A percentile compares a stretch with the other conserved stretches of the same genome.
Evolutionary conservation across 179 eudicot genomes (phyloP).

Genomic region (Heliamphora pulchella): DNA sequence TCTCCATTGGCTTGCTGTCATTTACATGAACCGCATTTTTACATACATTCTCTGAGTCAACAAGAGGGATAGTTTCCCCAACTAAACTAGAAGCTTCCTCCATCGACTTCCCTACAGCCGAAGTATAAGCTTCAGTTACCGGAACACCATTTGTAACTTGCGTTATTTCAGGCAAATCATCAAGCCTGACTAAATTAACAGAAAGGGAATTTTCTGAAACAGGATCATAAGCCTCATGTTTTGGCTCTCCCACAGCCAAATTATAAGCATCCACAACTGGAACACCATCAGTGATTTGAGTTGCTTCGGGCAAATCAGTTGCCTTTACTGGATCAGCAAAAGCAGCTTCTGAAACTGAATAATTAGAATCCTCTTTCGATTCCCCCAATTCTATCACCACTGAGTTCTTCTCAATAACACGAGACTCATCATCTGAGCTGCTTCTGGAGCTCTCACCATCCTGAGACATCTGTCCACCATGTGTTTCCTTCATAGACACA

Average conservation of each 20-base stretch:
- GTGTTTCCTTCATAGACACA: conserved; percentile 22
- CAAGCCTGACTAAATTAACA: conserved; percentile 11
- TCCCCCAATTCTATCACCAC: conserved; percentile 27
- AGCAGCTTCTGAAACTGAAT: conserved; percentile 15
- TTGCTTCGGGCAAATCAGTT: conserved; percentile 23
- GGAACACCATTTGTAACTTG: not conserved
- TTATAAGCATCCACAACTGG: conserved; percentile 6
- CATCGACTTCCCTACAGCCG: conserved; percentile 1
- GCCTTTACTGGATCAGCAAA: conserved; percentile 22
- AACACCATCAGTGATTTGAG: conserved; percentile 18
- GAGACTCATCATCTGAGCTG: conserved; percentile 56
- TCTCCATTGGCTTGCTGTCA: conserved; percentile 24
- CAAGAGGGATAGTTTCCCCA: conserved; percentile 28
- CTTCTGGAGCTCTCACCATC: conserved; percentile 32
- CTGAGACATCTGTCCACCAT: conserved; percentile 19
- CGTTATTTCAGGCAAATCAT: conserved; percentile 17
- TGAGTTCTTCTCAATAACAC: conserved; percentile 33
- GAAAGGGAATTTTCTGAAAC: not conserved
- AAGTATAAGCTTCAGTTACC: not conserved
- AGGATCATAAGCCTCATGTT: conserved; percentile 4
- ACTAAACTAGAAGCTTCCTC: conserved; percentile 11
- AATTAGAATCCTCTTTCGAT: conserved; percentile 16
- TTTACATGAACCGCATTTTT: conserved; percentile 18
- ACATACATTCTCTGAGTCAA: conserved; percentile 30
- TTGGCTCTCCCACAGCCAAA: not conserved